Evolutionary conservation across 345 rosid genomes (phyloP).

Genomic region (Heritiera littoralis): DNA sequence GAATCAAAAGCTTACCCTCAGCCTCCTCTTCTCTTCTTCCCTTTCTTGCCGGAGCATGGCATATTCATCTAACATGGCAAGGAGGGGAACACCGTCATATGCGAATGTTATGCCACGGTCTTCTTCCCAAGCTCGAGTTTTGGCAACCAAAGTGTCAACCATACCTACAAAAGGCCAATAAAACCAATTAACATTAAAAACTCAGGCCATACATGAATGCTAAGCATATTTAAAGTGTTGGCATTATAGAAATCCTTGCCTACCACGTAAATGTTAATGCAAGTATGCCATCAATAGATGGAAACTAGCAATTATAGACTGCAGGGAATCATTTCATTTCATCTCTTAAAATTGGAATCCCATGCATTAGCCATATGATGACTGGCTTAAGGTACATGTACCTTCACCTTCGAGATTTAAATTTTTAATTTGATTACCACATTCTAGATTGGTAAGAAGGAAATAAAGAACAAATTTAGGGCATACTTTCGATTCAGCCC

Average conservation of each 20-base stretch:
- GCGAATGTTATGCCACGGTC: constrained; percentile 61
- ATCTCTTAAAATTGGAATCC: not conserved
- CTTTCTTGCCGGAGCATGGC: constrained; percentile 90
- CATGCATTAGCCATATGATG: not conserved
- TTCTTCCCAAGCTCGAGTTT: constrained; percentile 90
- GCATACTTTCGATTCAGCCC: not conserved
- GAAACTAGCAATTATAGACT: not conserved
- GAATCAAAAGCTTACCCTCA: constrained; percentile 49
- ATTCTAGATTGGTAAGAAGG: not conserved
- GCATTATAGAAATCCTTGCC: not conserved
- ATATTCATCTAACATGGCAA: constrained; percentile 95
- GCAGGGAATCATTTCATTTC: not conserved
- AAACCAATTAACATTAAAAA: not conserved
- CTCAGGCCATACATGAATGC: not conserved
- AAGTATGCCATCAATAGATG: not conserved
- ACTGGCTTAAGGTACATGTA: not conserved
- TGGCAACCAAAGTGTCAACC: constrained; percentile 83
- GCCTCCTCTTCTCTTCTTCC: constrained; percentile 88
- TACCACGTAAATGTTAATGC: not conserved
- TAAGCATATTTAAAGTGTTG: not conserved
- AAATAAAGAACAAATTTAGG: not conserved
- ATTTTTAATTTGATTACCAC: not conserved
- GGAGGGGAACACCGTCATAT: constrained; percentile 91
- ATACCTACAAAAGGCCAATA: constrained; percentile 43
- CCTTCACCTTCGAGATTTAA: not conserved